Conservation (phyloP, 805 yeast genomes). For the Lipomyces starkeyi region DNA sequence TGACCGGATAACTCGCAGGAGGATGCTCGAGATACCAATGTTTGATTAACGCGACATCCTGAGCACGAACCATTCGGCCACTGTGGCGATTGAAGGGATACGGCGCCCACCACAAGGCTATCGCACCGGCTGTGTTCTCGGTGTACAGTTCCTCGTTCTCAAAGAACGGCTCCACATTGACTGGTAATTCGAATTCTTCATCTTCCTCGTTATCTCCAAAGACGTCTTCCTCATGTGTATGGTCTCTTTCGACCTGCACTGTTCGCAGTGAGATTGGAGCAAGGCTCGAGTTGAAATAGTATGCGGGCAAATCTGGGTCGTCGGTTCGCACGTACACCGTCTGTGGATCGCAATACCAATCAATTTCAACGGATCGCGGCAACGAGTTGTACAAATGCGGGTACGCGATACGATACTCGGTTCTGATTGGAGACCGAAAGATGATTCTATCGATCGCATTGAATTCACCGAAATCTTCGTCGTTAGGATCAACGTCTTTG, state of each 20-base stretch:
- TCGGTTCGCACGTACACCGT: conserved; percentile 56
- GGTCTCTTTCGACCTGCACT: conserved; percentile 39
- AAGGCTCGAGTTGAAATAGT: conserved; percentile 58
- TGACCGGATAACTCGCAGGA: conserved; percentile 63
- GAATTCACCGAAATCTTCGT: conserved; percentile 87
- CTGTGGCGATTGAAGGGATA: conserved; percentile 80
- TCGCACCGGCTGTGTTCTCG: conserved; percentile 56
- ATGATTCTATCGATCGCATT: conserved; percentile 87
- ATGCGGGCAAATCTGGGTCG: conserved; percentile 61
- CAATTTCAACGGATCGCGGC: conserved; percentile 65
- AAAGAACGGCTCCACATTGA: conserved; percentile 59
- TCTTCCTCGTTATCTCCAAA: conserved; percentile 45
- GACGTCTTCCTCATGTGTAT: conserved; percentile 40
- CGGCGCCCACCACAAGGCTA: conserved; percentile 79
- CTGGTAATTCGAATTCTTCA: conserved; percentile 53
- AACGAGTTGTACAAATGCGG: conserved; percentile 84
- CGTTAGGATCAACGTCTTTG: conserved; percentile 66
- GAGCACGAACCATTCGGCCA: conserved; percentile 78
- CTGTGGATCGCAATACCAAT: conserved; percentile 70
- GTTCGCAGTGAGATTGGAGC: conserved; percentile 59
- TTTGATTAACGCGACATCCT: conserved; percentile 86
- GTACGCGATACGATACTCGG: conserved; percentile 85
- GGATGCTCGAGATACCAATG: conserved; percentile 80
- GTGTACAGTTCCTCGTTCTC: conserved; percentile 53
- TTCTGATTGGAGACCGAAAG: conserved; percentile 73